Evolutionary conservation across 306 rosid genomes (phyloP), one percentile per base, ranked within the genome.

Genomic region (Comarum palustre): DNA sequence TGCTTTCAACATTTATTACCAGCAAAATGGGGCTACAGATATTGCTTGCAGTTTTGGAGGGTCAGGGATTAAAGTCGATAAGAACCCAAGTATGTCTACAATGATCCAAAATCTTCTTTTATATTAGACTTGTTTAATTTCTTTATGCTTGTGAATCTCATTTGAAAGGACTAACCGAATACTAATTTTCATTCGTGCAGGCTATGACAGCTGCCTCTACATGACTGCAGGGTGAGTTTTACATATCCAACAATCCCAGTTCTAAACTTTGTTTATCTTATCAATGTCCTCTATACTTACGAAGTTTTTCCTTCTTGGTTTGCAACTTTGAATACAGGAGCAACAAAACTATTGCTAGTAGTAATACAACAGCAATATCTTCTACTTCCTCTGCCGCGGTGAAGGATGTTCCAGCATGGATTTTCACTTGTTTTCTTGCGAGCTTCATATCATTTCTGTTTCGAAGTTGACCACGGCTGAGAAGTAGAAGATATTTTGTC

Each of bases 21-120:
- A 95, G 85, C 99, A 91, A 69, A 90, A 88, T 43, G 97, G 97
- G 66, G 99, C 92, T 38, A 86, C 96, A 48, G 97, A 91, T 79
- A 81, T 91, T 76, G 99, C 99, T 19, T 95, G 99, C 83, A 82
- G 96, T 76, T 95, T 95, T 29, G 96, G 97, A 12, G 99, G 97
- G 12, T 80, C 89, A 2, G 97, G 97, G 31, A 75, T 95, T 69
- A 87, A 82, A 77, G 92, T 91, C 75, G 88, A 91, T 59, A 87
- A 86, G 89, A 92, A 95, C 81, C 99, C 99, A 77, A 95, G 99
- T 95, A 92, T 20, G 96, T 78, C 57, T 80, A 32, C 79, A 17
- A 6, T 58, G 43, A 73, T 75, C 61, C 34, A 27, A 27, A 41
- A 39, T 27, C 60, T 32, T 45, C 6, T 60, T 17, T 41, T 29